Conservation (phyloP, 441 rosid species). For the Bocquillonia castaneifolia region DNA sequence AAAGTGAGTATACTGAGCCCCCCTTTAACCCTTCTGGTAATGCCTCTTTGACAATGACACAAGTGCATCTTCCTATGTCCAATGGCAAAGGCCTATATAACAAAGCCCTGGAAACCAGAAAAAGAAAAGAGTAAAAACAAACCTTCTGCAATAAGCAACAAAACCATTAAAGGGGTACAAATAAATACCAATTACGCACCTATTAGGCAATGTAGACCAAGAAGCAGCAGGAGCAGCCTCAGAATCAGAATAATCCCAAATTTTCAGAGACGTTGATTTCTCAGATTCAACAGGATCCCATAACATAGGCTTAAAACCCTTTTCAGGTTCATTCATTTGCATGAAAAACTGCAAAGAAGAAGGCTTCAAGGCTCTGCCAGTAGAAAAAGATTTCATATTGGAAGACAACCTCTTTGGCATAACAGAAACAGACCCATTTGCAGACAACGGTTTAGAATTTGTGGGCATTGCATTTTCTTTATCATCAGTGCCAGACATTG, state of each 20-base stretch:
- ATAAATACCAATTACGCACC: constrained; percentile 34
- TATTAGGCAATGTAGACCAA: constrained; percentile 85
- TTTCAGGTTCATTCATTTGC: constrained; percentile 66
- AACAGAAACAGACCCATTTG: constrained; percentile 32
- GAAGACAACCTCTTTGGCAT: constrained; percentile 30
- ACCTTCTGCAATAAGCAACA: not conserved
- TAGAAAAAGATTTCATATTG: constrained; percentile 50
- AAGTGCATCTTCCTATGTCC: constrained; percentile 87
- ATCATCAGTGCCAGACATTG: constrained; percentile 24
- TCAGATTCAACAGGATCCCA: constrained; percentile 66
- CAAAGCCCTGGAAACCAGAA: constrained; percentile 51
- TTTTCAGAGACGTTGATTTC: constrained; percentile 57
- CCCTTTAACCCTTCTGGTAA: constrained; percentile 45
- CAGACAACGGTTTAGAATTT: constrained; percentile 36
- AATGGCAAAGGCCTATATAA: constrained; percentile 75
- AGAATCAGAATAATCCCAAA: constrained; percentile 91
- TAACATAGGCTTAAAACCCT: constrained; percentile 40
- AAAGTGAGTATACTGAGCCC: constrained; percentile 63
- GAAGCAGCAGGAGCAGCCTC: constrained; percentile 96
- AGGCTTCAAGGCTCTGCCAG: constrained; percentile 55
- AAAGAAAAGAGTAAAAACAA: not conserved
- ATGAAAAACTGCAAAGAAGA: constrained; percentile 68
- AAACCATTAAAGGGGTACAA: not conserved
- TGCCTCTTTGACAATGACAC: constrained; percentile 72
- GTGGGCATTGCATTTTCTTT: constrained; percentile 39